These are phyloP conservation scores for Tetratostichococcus sp. DNA, from an alignment of 139 green algal genomes.

Conservation along the genomic window DNA sequence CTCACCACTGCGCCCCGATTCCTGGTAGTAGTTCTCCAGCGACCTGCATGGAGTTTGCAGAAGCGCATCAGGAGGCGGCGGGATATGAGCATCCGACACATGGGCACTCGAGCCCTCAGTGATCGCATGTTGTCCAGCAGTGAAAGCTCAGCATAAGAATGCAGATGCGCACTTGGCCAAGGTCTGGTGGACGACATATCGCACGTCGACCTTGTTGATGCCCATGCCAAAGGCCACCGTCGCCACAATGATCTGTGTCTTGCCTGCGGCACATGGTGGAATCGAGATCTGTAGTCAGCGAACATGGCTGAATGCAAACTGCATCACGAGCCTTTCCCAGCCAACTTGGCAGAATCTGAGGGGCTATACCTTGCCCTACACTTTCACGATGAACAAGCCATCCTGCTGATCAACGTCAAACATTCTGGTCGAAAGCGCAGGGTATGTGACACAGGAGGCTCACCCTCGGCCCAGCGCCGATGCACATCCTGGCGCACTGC, in stretches of 20 bases:
- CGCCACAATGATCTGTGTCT: constrained; percentile 61
- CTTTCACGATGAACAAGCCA: no score
- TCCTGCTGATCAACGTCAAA: no score
- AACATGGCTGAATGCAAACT: no score
- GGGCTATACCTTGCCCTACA: no score
- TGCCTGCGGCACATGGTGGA: constrained; percentile 14
- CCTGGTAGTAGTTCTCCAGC: constrained; percentile 76
- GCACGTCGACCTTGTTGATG: constrained; percentile 68
- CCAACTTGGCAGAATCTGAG: no score
- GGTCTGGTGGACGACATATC: constrained; percentile 54
- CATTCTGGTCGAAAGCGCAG: no score
- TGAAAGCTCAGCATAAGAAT: not conserved
- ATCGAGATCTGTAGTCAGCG: not conserved
- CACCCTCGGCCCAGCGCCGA: constrained; percentile 53
- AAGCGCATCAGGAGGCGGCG: no score
- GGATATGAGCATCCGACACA: no score
- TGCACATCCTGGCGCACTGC: constrained; percentile 58
- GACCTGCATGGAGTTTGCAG: constrained; percentile 29
- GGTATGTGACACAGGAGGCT: no score
- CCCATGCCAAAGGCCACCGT: constrained; percentile 87
- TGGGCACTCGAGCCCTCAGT: no score
- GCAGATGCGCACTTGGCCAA: not conserved
- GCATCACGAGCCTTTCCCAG: no score
- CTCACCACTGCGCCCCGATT: not conserved
- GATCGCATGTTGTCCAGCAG: no score